phyloP scores from a whole-genome alignment of 2,329 filamentous ascomycete species.

The Aspergillus ustus region DNA sequence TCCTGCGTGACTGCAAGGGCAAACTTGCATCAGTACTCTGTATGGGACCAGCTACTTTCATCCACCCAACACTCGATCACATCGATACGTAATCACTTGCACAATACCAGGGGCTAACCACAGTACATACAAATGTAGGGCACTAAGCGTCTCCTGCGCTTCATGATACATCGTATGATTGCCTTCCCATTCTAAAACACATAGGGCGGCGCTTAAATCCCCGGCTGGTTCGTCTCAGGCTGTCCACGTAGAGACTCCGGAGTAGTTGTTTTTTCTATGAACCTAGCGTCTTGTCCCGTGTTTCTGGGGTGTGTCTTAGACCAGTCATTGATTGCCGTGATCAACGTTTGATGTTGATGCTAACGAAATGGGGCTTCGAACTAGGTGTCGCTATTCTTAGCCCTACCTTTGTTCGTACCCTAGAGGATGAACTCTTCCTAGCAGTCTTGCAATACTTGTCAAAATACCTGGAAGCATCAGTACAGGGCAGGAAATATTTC shows the following conservation, averaged over 20 bases:
- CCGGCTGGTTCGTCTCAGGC: neutral
- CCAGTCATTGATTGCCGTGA: slow-evolving; percentile 1
- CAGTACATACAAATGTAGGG: neutral
- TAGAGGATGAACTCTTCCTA: neutral
- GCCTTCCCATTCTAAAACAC: neutral
- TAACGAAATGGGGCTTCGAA: neutral
- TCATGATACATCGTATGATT: slow-evolving; percentile 11
- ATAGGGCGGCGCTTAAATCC: slow-evolving; percentile 1
- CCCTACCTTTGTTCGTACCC: neutral
- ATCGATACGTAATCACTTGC: too few relatives aligned
- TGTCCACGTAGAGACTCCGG: slow-evolving; percentile 5
- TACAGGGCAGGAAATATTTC: neutral
- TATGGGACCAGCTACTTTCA: neutral
- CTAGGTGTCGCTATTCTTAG: neutral
- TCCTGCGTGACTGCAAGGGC: slow-evolving; percentile 4
- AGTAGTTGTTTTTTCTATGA: neutral
- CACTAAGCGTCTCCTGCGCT: slow-evolving; percentile 5
- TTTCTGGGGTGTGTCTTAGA: neutral
- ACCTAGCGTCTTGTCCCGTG: neutral
- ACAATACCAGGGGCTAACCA: neutral
- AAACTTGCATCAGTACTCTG: neutral
- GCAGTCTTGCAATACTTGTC: too few relatives aligned
- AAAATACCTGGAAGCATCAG: neutral
- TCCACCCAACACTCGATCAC: neutral
- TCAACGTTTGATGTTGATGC: neutral